Evolutionary conservation across 176 grass and related monocot genomes (phyloP).

Genomic region (Oryza australiensis): DNA sequence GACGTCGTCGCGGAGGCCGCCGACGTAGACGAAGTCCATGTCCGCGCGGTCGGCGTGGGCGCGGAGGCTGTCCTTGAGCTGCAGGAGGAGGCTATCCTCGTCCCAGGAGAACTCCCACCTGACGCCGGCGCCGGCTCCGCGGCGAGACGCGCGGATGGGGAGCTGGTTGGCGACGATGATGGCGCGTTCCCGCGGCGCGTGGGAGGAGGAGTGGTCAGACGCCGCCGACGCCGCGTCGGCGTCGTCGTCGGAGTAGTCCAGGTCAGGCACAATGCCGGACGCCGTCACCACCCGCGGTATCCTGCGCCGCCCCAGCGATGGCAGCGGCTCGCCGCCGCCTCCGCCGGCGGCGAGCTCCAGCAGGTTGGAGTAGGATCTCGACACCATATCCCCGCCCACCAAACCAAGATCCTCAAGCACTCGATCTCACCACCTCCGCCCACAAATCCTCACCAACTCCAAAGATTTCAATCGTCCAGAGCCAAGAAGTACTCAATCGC

Average conservation of each 20-base stretch:
- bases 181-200: slow-evolving; percentile 57
- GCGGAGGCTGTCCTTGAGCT: slow-evolving; percentile 70
- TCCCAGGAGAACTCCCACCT: slow-evolving; percentile 80
- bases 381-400: slow-evolving; percentile 53
- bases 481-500: not conserved
- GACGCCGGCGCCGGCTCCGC: slow-evolving; percentile 8
- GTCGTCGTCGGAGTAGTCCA: slow-evolving; percentile 62
- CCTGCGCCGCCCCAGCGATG: slow-evolving; percentile 55
- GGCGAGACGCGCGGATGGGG: slow-evolving; percentile 57
- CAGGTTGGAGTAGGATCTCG: slow-evolving; percentile 94
- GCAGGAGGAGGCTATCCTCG: slow-evolving; percentile 81
- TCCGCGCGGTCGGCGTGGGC: slow-evolving; percentile 51
- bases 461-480: not conserved
- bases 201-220: slow-evolving; percentile 50
- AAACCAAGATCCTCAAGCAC: slow-evolving; percentile 15
- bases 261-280: slow-evolving; percentile 81
- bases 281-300: slow-evolving; percentile 83
- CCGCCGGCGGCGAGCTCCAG: slow-evolving; percentile 75
- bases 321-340: slow-evolving; percentile 19
- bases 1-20: slow-evolving; percentile 72
- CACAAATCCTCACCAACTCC: slow-evolving; percentile 21
- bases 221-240: slow-evolving; percentile 42
- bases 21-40: slow-evolving; percentile 92
- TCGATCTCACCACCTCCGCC: not conserved
- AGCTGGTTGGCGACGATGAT: slow-evolving; percentile 99